Evolutionary conservation across 768 basidiomycete genomes (phyloP).

Genomic region (Flagelloscypha sp.): DNA sequence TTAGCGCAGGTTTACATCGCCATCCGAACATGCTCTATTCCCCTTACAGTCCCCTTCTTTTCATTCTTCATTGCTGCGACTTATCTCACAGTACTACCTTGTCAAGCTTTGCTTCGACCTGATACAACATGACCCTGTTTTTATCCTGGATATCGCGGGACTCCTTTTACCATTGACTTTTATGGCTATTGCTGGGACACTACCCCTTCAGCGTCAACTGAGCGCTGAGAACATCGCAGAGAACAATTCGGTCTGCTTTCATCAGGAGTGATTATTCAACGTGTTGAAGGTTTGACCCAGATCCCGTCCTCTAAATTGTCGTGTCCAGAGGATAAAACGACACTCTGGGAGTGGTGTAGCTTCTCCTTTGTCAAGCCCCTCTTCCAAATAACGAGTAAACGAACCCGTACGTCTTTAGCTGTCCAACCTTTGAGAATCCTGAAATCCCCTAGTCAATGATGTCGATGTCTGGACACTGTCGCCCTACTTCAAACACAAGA

Average conservation of each 20-base stretch:
- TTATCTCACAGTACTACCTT: constrained; percentile 28
- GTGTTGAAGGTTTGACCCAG: constrained; percentile 21
- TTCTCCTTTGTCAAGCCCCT: constrained; percentile 62
- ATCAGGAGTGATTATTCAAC: constrained; percentile 4
- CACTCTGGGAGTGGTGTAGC: constrained; percentile 56
- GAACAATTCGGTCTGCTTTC: constrained; percentile 34
- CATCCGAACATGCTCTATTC: constrained; percentile 30
- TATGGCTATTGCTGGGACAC: constrained; percentile 45
- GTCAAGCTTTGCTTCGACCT: constrained; percentile 27
- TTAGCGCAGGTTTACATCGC: constrained; percentile 38
- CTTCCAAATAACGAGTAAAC: constrained; percentile 39
- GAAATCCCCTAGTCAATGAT: constrained; percentile 16
- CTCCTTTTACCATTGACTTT: constrained; percentile 29
- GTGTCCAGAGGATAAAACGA: constrained; percentile 59
- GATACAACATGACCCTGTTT: constrained; percentile 11
- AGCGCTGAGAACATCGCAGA: constrained; percentile 43
- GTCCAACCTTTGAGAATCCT: not conserved
- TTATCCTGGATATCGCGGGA: constrained; percentile 21
- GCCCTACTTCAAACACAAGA: constrained; percentile 60
- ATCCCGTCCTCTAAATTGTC: constrained; percentile 39
- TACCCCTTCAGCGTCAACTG: constrained; percentile 39
- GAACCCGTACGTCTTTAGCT: constrained; percentile 37
- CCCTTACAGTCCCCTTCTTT: constrained; percentile 47
- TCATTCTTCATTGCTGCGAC: constrained; percentile 33
- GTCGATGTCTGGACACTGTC: constrained; percentile 57